phyloP scores from a whole-genome alignment of 805 yeast genomes.

The Starmerella davenportii region DNA sequence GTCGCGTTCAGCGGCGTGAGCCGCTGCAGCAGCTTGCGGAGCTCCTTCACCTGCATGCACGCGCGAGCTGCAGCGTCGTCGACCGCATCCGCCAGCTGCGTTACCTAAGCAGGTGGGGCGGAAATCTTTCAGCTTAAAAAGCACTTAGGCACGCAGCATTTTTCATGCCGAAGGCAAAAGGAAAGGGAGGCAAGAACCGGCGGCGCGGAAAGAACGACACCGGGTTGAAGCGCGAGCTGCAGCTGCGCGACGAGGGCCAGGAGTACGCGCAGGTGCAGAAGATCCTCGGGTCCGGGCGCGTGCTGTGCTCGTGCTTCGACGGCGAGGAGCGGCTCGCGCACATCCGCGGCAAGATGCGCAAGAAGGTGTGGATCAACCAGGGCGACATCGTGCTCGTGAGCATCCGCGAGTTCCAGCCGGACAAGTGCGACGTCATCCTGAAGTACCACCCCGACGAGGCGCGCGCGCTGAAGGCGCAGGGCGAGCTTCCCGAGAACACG shows the following conservation, averaged over 20 bases:
- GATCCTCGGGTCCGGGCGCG: slow-evolving; percentile 96
- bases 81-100: background rate
- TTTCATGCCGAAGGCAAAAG: slow-evolving; percentile 59
- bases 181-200: slow-evolving; percentile 59
- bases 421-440: slow-evolving; percentile 93
- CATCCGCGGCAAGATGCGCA: slow-evolving; percentile 96
- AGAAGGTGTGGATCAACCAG: slow-evolving; percentile 98
- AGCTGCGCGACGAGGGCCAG: slow-evolving; percentile 87
- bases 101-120: background rate
- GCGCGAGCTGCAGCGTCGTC: background rate
- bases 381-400: slow-evolving; percentile 95
- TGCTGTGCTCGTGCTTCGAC: slow-evolving; percentile 89
- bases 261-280: slow-evolving; percentile 96
- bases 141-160: background rate
- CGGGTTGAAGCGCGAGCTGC: slow-evolving; percentile 84
- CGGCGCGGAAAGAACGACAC: slow-evolving; percentile 96
- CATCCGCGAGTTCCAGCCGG: slow-evolving; percentile 96
- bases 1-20: slow-evolving; percentile 39
- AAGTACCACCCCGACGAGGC: slow-evolving; percentile 97
- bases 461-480: slow-evolving; percentile 81
- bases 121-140: background rate
- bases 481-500: slow-evolving; percentile 94
- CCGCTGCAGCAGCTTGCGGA: slow-evolving; percentile 51
- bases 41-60: slow-evolving; percentile 49
- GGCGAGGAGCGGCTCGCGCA: slow-evolving; percentile 89